Percentiles rank a stretch among this genome's conserved stretches.
phyloP scores from a whole-genome alignment of 768 basidiomycete species.

The Boletus sp. region DNA sequence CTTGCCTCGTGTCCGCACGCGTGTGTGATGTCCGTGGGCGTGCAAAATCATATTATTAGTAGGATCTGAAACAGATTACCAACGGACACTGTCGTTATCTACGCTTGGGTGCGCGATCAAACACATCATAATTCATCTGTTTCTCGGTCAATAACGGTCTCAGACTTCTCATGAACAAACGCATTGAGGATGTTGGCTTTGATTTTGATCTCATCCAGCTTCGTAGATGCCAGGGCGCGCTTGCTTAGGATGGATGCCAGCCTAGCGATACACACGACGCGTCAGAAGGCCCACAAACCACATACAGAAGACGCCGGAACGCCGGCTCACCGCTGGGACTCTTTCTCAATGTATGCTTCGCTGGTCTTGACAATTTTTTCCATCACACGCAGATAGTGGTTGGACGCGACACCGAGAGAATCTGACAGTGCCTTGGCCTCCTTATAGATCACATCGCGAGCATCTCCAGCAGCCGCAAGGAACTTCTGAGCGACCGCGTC shows the following conservation, averaged over 20 bases:
- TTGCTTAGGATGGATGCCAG: conserved; percentile 74
- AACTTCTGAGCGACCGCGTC: conserved; percentile 78
- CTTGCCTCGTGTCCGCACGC: conserved; percentile 20
- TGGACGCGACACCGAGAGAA: conserved; percentile 51
- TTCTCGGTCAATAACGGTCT: conserved; percentile 30
- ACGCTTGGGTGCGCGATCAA: conserved; percentile 3
- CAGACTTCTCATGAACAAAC: conserved; percentile 43
- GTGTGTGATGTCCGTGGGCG: neutral
- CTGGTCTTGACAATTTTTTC: conserved; percentile 73
- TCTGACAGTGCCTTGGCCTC: conserved; percentile 54
- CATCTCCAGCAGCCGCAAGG: conserved; percentile 54
- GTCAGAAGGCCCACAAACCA: conserved; percentile 3
- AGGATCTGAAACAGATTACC: conserved; percentile 15
- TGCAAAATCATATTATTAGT: conserved; percentile 16
- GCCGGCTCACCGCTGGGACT: conserved; percentile 67
- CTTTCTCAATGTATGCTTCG: conserved; percentile 80
- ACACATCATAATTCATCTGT: conserved; percentile 43
- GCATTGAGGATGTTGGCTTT: conserved; percentile 83
- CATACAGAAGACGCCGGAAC: neutral
- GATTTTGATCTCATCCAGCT: conserved; percentile 91
- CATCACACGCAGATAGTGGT: conserved; percentile 89
- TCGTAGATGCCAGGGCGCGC: conserved; percentile 67
- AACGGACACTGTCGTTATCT: conserved; percentile 13
- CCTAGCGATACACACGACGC: conserved; percentile 36
- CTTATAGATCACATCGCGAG: conserved; percentile 58